Conservation (phyloP, 441 rosid species). For the Gossypium gossypioides region DNA sequence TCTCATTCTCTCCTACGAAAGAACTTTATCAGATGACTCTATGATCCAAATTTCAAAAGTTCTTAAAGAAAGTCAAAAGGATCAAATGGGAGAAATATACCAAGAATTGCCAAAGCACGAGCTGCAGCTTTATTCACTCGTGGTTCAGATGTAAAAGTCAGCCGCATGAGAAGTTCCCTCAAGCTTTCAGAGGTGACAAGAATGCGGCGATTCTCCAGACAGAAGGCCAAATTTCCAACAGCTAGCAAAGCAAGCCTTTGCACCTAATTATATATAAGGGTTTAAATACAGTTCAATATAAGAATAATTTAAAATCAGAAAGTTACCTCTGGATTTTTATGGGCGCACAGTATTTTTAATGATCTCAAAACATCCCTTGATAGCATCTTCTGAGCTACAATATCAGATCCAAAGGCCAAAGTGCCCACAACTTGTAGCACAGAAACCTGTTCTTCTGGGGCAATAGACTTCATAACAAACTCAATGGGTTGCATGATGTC, state of each 20-base stretch:
- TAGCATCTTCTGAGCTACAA: constrained; percentile 78
- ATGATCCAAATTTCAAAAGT: constrained; percentile 11
- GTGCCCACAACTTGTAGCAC: constrained; percentile 78
- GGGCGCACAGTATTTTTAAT: constrained; percentile 67
- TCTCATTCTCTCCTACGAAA: constrained; percentile 85
- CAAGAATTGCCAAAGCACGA: constrained; percentile 95
- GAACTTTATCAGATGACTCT: constrained; percentile 20
- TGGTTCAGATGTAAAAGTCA: constrained; percentile 67
- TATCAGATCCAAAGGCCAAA: constrained; percentile 79
- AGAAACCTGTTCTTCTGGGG: constrained; percentile 65
- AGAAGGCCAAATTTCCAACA: constrained; percentile 91
- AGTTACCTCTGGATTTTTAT: constrained; percentile 69
- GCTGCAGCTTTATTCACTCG: constrained; percentile 90
- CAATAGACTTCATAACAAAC: constrained; percentile 58
- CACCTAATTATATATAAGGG: constrained; percentile 39
- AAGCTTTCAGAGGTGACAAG: constrained; percentile 88
- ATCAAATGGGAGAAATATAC: constrained; percentile 33
- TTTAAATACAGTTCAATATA: constrained; percentile 12
- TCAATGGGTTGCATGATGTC: constrained; percentile 92
- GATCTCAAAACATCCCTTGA: constrained; percentile 68
- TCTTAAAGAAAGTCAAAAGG: constrained; percentile 7
- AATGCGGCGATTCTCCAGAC: constrained; percentile 77
- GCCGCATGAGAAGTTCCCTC: constrained; percentile 71
- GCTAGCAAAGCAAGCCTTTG: constrained; percentile 81
- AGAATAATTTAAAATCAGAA: constrained; percentile 9